Conservation (phyloP, 2,329 filamentous ascomycete species). For the Diaporthe capsici region DNA sequence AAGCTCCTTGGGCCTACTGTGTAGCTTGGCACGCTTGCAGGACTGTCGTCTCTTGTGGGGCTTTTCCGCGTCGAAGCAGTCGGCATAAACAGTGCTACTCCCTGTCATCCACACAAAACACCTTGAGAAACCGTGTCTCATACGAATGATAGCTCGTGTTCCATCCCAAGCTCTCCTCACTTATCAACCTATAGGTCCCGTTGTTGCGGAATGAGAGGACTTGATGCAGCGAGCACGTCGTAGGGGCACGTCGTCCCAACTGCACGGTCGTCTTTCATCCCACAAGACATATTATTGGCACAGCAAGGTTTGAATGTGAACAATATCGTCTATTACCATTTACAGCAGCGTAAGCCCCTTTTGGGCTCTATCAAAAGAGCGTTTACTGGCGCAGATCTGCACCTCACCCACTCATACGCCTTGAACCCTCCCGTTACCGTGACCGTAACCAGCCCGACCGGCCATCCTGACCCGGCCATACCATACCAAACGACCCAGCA, state of each 20-base stretch:
- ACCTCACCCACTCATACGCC: conserved; percentile 14
- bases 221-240: neutral
- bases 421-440: conserved; percentile 4
- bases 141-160: neutral
- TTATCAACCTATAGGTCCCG: neutral
- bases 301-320: neutral
- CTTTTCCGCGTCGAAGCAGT: neutral
- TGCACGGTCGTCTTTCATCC: neutral
- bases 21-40: neutral
- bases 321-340: conserved; percentile 28
- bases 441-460: neutral
- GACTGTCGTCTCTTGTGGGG: neutral
- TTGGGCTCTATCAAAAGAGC: conserved; percentile 9
- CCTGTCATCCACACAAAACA: neutral
- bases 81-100: neutral
- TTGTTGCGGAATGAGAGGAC: neutral
- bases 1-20: neutral
- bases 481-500: neutral
- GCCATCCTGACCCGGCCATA: neutral
- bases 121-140: neutral
- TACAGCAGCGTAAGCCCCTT: conserved; percentile 1
- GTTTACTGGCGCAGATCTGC: neutral
- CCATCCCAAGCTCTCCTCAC: too few relatives aligned
- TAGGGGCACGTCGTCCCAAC: neutral
- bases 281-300: neutral